Base-by-base conservation (phyloP, 2,329 filamentous ascomycete species). In the Aspergillus sojae region DNA sequence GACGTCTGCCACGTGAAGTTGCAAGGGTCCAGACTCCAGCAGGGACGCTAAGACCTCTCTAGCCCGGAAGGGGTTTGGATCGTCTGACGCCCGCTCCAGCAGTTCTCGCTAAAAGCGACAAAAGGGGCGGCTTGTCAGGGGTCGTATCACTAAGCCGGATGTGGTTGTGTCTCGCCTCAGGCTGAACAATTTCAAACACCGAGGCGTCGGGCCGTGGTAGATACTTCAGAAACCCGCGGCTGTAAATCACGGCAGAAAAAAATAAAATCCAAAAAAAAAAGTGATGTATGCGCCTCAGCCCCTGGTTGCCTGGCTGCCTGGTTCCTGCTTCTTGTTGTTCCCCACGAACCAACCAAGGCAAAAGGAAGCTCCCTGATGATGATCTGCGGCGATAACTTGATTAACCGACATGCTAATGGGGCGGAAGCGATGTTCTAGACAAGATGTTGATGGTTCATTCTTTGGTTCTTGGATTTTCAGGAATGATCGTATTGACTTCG, bases 1-100 rank as follows among this genome's bases (percentile, higher is more conserved):
- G 62, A 54, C 63, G 65, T 67, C 66, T 67, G 65, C 70, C 70
- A 72, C 70, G 70, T 72, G 70, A 72, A 67, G 64, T 66, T 57
- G 61, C 67, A 52, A 69, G 66, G 69, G 69, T 70, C 69, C 67
- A 70, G 68, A 69, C 67, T 65, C 65, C 63, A 68, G 62, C 34
- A 60, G 36, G 46, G 55, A 61, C 62, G 57, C 65, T 65, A 68
- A 60, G 52, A 28, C 28, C 45, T 60, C 57, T 23, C 61, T 70
- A 66, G 26, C 32, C 67, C 60, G 1, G 19, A 62, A 56, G n/a
- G 2, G 54, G 62, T 28, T 57, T 63, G 50, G 57, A 55, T 55
- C 54, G 57, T 61, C 61, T 57, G 63, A 64, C 65, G 69, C 69
- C 63, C 66, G 69, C 68, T 69, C 69, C 69, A 71, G 66, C 64